Conservation (phyloP, 352 stramenopile genomes). For the Phytopythium vexans region DNA sequence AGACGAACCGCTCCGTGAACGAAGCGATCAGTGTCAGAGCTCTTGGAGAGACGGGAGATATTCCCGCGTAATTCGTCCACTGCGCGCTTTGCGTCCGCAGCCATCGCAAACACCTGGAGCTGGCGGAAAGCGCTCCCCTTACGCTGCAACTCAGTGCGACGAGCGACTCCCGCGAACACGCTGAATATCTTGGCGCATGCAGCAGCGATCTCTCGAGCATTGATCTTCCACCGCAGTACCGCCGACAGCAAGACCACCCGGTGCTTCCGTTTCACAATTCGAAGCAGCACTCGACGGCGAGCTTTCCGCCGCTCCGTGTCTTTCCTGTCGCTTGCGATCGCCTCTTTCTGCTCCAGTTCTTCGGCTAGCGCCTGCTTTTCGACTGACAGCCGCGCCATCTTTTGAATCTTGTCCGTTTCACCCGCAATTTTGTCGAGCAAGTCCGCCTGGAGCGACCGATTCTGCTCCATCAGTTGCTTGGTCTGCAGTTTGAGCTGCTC, state of each 20-base stretch:
- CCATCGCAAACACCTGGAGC: conserved; percentile 9
- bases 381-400: conserved; percentile 54
- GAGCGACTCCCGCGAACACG: conserved; percentile 11
- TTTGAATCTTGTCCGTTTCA: conserved; percentile 64
- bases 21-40: conserved; percentile 6
- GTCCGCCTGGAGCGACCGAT: conserved; percentile 60
- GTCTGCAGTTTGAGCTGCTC: conserved; percentile 70
- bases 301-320: conserved; percentile 19
- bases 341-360: conserved; percentile 44
- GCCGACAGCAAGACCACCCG: conserved; percentile 18
- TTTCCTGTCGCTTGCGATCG: conserved; percentile 24
- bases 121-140: conserved; percentile 25
- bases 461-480: conserved; percentile 67
- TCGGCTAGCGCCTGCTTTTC: conserved; percentile 59
- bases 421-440: conserved; percentile 63
- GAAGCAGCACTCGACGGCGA: conserved; percentile 21
- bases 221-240: conserved; percentile 20
- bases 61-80: conserved; percentile 9
- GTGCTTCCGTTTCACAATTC: conserved; percentile 34
- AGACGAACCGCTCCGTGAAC: conserved; percentile 18
- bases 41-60: conserved; percentile 9
- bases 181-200: conserved; percentile 11
- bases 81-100: conserved; percentile 3
- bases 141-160: conserved; percentile 8
- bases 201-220: conserved; percentile 13